Evolutionary conservation across 805 yeast genomes (phyloP), one percentile per base, ranked within the genome.

Genomic region (Starmerella riodocensis): DNA sequence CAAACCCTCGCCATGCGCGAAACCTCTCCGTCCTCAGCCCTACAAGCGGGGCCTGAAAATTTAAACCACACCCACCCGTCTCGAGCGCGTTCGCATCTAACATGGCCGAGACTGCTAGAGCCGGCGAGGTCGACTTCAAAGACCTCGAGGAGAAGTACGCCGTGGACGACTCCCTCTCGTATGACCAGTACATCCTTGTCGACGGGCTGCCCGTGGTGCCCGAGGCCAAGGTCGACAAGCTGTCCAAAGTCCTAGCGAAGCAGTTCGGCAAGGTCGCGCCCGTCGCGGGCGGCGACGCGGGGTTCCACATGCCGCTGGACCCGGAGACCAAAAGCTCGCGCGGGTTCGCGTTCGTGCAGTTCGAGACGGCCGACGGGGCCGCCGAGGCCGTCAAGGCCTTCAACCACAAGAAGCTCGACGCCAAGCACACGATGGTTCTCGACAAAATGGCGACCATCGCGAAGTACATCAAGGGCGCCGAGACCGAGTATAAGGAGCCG

Each of bases 171-270:
- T 74, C 72, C 37, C 63, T 69, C 42, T 72, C 75, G 36, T 68
- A 81, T 41, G 94, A 82, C 54, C 73, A 73, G 54, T 85, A 74
- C 56, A 74, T 88, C 42, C 81, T 88, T 23, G 79, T 84, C 37
- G 96, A 85, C 58, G 98, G 98, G 34, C 86, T 94, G 9, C 99
- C 99, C 50, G 68, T 84, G 46, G 94, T 94, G 20, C 94, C 96
- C 42, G 93, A 78, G 57, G 60, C 83, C 38, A 91, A 91, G 63
- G 81, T 76, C 37, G 81, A 84, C 40, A 74, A 81, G 42, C 71
- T 91, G 57, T 71, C 76, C 51, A 86, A 83, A 60, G 96, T 93
- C 32, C 70, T 91, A 55, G 73, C 70, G 51, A 88, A 86, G 65
- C 69, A 84, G 39, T 78, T 91, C 56, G 64, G 74, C 34, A 71